Evolutionary conservation across 2,329 filamentous ascomycete genomes (phyloP), one percentile per base, ranked within the genome.

Genomic region (Kalaharituber pfeilii): DNA sequence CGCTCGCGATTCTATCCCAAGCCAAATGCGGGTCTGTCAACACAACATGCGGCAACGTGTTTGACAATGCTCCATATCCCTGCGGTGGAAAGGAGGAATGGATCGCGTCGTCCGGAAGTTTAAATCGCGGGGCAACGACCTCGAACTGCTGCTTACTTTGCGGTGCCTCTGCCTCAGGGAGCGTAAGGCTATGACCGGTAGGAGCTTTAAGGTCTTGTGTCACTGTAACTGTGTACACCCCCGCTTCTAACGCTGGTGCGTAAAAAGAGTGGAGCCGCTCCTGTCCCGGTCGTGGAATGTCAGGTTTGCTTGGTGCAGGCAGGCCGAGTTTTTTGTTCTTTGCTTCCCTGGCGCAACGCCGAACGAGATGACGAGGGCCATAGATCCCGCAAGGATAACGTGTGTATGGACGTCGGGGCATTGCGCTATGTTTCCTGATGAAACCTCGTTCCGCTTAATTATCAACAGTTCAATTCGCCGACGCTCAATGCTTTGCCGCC

Each of bases 31-130:
- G 68, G 55, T 73, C 70, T 1, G 59, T 69, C 20, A 74, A 63
- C 3, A 74, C 69, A 0, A 74, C 58, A 58, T 74, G 71, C 1
- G 72, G 72, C 2, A 74, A 58, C 1, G 69, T 66, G 0, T 61
- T 30, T 3, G 53, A 54, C 1, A 64, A 55, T n/a, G 67, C 72
- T 0, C 56, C 39, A 50, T 71, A 64, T 0, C 70, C 72, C 0
- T 61, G 49, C 0, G 70, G 68, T 0, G 72, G 72, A 57, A 71
- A 73, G 0, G 62, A 51, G 0, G 66, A 69, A 60, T 73, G 56
- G 2, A 73, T 57, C 0, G 51, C 53, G 0, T 63, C 65, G 1
- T 64, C 62, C 0, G 66, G 67, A 1, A 72, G 56, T 0, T 59
- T 56, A 53, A 68, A 71, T 22, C 65, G 65, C 1, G 69, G 70